Evolutionary conservation across 2,329 filamentous ascomycete genomes (phyloP).

Genomic region (Lachnellula occidentalis): DNA sequence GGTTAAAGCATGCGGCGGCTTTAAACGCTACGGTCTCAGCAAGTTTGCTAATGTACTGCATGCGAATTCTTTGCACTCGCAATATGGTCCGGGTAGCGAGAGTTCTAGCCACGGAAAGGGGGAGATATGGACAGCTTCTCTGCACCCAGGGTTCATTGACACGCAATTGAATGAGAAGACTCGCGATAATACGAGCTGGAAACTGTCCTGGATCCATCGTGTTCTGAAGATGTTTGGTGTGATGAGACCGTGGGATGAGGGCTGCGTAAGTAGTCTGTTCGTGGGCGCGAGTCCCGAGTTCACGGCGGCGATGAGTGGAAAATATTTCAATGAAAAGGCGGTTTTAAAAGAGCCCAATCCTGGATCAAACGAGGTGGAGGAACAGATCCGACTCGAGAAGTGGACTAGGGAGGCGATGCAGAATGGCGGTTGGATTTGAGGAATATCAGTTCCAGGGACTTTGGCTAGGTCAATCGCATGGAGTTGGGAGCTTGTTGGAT

Average conservation of each 20-base stretch:
- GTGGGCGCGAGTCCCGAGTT: slow-evolving; percentile 14
- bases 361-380: slow-evolving; percentile 3
- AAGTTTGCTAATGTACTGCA: slow-evolving; percentile 20
- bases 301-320: slow-evolving; percentile 12
- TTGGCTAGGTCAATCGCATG: neutral
- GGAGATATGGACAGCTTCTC: slow-evolving; percentile 13
- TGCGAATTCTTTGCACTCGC: slow-evolving; percentile 11
- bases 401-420: slow-evolving; percentile 15
- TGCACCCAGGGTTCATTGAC: slow-evolving; percentile 18
- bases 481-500: neutral
- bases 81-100: slow-evolving; percentile 13
- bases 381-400: slow-evolving; percentile 8
- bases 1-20: slow-evolving; percentile 2
- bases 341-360: slow-evolving; percentile 4
- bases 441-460: neutral
- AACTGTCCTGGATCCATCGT: slow-evolving; percentile 9
- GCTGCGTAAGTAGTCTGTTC: slow-evolving; percentile 13
- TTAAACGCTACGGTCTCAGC: slow-evolving; percentile 12
- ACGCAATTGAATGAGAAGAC: slow-evolving; percentile 13
- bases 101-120: slow-evolving; percentile 9
- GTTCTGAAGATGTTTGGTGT: slow-evolving; percentile 5
- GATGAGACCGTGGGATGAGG: slow-evolving; percentile 12
- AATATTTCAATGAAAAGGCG: slow-evolving; percentile 14
- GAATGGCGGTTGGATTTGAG: slow-evolving; percentile 12
- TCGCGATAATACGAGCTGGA: slow-evolving; percentile 8